A percentile compares a stretch with the other conserved stretches of the same genome.
phyloP scores from a whole-genome alignment of 768 basidiomycete species.

The Mycena polygramma region DNA sequence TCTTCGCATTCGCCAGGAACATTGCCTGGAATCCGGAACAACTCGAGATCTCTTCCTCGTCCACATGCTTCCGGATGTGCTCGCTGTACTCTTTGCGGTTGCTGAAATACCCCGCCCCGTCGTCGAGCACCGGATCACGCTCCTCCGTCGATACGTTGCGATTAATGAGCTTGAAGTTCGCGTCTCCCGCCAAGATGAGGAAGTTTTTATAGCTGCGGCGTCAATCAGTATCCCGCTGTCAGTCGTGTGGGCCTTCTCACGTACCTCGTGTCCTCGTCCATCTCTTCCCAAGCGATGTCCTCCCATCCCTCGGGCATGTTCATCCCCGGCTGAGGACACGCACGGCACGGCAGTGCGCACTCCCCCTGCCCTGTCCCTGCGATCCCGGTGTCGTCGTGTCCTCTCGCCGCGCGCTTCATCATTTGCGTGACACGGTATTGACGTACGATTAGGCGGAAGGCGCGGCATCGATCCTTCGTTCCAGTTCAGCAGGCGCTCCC shows the following conservation, averaged over 20 bases:
- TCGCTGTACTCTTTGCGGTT: neutral
- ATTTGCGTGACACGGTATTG: slow-evolving; percentile 8
- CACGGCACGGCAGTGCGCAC: slow-evolving; percentile 24
- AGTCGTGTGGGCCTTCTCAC: neutral
- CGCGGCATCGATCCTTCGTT: neutral
- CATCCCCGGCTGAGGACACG: slow-evolving; percentile 14
- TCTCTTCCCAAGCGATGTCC: neutral
- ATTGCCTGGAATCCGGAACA: neutral
- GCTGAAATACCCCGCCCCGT: neutral
- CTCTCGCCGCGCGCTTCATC: slow-evolving; percentile 23
- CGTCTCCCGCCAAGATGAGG: no score
- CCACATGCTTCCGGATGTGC: neutral
- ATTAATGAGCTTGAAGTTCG: no score
- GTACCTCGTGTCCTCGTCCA: neutral
- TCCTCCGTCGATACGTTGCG: no score
- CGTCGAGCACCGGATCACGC: neutral
- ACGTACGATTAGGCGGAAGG: neutral
- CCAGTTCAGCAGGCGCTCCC: no score
- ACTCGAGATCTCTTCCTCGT: slow-evolving; percentile 6
- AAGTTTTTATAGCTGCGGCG: neutral
- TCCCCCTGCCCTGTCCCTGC: neutral
- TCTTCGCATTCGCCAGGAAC: neutral
- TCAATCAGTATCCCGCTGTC: neutral
- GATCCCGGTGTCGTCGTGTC: slow-evolving; percentile 2
- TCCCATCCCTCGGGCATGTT: slow-evolving; percentile 16